Conservation (phyloP, 176 grass and related monocot species). For the Ampelocalamus luodianensis region DNA sequence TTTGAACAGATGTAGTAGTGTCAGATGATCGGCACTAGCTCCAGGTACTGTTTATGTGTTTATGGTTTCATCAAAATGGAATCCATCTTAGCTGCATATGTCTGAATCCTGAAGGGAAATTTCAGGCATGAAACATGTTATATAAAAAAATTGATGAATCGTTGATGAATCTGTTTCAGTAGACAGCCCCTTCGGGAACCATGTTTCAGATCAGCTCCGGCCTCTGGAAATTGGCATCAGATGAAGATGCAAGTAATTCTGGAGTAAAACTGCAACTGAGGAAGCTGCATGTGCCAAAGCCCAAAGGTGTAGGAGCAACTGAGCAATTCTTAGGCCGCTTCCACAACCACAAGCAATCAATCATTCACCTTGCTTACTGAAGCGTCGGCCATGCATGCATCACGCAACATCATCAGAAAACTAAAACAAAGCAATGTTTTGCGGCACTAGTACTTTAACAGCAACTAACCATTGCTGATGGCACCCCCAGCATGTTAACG, state of each 20-base stretch:
- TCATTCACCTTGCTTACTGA: slow-evolving; percentile 15
- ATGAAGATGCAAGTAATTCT: neutral
- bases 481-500: slow-evolving; percentile 36
- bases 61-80: neutral
- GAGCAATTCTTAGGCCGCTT: slow-evolving; percentile 24
- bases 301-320: neutral
- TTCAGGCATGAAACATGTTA: neutral
- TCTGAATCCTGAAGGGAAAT: neutral
- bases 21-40: slow-evolving; percentile 8
- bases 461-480: slow-evolving; percentile 31
- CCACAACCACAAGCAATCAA: slow-evolving; percentile 38
- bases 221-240: neutral
- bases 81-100: neutral
- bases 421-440: slow-evolving; percentile 35
- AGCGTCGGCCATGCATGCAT: slow-evolving; percentile 13
- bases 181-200: neutral
- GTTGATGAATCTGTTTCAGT: neutral
- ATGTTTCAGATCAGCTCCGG: neutral
- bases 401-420: neutral
- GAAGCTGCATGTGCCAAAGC: neutral
- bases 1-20: slow-evolving; percentile 37
- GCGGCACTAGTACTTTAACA: slow-evolving; percentile 25
- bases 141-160: neutral
- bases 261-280: neutral
- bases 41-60: neutral